Percentiles rank a stretch among this genome's conserved stretches.
These are phyloP conservation scores for Rutstroemia sp. DNA, from an alignment of 2,329 filamentous ascomycete species.

Conservation along the genomic window DNA sequence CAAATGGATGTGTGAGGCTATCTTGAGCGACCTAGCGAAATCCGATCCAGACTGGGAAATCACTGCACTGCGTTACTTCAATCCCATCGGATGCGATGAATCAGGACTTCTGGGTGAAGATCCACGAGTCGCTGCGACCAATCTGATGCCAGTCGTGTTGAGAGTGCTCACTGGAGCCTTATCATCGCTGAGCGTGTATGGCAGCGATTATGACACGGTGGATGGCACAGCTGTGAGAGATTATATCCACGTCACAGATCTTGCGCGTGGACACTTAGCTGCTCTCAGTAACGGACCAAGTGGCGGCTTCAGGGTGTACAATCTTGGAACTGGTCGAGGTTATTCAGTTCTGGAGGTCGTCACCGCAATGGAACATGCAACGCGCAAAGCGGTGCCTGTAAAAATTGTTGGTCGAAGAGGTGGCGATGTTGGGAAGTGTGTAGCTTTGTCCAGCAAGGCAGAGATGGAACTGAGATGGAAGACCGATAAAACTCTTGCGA, in stretches of 20 bases:
- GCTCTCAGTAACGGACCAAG: conserved; percentile 36
- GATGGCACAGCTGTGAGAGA: conserved; percentile 61
- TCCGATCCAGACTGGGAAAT: conserved; percentile 57
- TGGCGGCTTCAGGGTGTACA: conserved; percentile 37
- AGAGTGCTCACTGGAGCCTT: conserved; percentile 51
- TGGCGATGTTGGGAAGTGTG: conserved; percentile 39
- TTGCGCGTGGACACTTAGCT: conserved; percentile 56
- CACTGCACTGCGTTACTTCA: conserved; percentile 59
- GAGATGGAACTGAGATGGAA: conserved; percentile 38
- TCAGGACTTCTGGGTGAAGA: conserved; percentile 59
- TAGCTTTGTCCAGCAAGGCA: conserved; percentile 36
- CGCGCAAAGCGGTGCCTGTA: conserved; percentile 32
- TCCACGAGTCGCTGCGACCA: conserved; percentile 52
- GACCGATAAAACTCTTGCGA: conserved; percentile 23
- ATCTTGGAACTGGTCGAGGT: conserved; percentile 40
- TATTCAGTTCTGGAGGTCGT: conserved; percentile 40
- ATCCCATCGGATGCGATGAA: conserved; percentile 58
- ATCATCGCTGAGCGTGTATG: conserved; percentile 51
- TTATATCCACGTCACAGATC: conserved; percentile 60
- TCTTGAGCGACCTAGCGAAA: conserved; percentile 52
- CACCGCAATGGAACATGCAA: conserved; percentile 33
- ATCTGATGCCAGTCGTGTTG: conserved; percentile 57
- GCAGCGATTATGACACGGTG: conserved; percentile 55
- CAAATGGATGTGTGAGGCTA: conserved; percentile 62
- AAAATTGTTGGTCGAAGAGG: conserved; percentile 32